Evolutionary conservation across 2,329 filamentous ascomycete species (phyloP).

Genomic region (Pseudogymnoascus sp.): DNA sequence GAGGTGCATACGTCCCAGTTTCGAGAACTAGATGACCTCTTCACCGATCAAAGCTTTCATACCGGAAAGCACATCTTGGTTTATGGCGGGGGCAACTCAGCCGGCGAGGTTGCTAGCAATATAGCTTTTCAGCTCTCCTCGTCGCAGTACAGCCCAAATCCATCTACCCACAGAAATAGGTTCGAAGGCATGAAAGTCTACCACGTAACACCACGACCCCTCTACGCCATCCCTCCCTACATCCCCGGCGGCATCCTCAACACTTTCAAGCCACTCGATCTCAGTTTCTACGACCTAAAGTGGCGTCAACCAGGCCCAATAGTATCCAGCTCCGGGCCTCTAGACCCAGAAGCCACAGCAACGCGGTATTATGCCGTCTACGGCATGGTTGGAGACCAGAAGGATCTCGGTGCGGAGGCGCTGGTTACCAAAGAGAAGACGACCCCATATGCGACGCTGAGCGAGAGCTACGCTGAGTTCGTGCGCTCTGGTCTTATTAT

Average conservation of each 20-base stretch:
- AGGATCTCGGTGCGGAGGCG: constrained; percentile 11
- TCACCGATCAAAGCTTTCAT: neutral
- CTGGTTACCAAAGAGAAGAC: constrained; percentile 15
- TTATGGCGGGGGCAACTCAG: constrained; percentile 15
- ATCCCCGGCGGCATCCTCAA: neutral
- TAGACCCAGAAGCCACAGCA: constrained; percentile 51
- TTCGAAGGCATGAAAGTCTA: neutral
- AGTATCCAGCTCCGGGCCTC: constrained; percentile 57
- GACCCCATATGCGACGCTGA: constrained; percentile 21
- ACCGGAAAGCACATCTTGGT: neutral
- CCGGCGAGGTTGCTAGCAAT: constrained; percentile 12
- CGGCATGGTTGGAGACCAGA: constrained; percentile 37
- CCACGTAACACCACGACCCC: neutral
- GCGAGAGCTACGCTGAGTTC: constrained; percentile 21
- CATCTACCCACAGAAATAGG: neutral
- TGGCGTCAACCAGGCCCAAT: constrained; percentile 54
- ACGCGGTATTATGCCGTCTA: constrained; percentile 47
- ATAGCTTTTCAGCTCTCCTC: constrained; percentile 34
- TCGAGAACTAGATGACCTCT: neutral
- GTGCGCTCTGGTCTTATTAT: constrained; percentile 19
- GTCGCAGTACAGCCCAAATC: constrained; percentile 24
- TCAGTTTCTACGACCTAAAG: constrained; percentile 64
- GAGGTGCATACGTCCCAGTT: neutral
- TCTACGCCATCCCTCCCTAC: neutral
- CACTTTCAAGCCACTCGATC: constrained; percentile 65